A percentile compares a stretch with the other conserved stretches of the same genome.
phyloP scores from a whole-genome alignment of 2,329 filamentous ascomycete genomes.

The Cryphonectria carpinicola region DNA sequence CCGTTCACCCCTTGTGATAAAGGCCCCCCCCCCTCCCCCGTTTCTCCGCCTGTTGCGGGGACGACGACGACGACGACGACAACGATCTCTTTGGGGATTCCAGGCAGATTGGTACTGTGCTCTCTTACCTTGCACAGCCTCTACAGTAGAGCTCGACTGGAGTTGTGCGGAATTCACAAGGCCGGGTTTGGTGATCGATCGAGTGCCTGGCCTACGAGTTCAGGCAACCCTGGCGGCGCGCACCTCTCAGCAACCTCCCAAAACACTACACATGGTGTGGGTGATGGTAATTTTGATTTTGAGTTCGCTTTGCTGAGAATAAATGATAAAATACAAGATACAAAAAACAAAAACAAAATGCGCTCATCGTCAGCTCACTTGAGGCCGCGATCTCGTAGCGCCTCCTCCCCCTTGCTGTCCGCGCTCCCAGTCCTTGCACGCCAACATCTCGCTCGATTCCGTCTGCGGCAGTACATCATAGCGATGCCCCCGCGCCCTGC shows the following conservation, averaged over 20 bases:
- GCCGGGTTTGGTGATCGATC: not conserved
- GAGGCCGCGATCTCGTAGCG: not conserved
- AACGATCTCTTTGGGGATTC: not conserved
- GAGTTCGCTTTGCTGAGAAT: not conserved
- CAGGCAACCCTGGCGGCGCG: not conserved
- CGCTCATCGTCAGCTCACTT: not conserved
- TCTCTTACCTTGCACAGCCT: not conserved
- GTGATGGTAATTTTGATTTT: not conserved
- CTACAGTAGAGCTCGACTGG: not conserved
- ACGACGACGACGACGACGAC: no score
- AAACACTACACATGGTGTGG: not conserved
- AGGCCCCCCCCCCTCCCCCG: no score
- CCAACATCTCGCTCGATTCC: conserved; percentile 6
- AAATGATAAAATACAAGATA: not conserved
- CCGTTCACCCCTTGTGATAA: not conserved
- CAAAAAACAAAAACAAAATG: not conserved
- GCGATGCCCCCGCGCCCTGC: not conserved
- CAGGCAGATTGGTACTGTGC: not conserved
- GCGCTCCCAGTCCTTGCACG: not conserved
- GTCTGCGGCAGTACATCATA: conserved; percentile 11
- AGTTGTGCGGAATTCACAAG: not conserved
- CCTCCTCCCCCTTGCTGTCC: no score
- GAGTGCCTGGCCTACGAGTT: not conserved
- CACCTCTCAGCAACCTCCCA: not conserved
- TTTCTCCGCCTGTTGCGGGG: no score